Base-by-base conservation (phyloP, 148 eudicot species). In the Chenopodium quinoa region DNA sequence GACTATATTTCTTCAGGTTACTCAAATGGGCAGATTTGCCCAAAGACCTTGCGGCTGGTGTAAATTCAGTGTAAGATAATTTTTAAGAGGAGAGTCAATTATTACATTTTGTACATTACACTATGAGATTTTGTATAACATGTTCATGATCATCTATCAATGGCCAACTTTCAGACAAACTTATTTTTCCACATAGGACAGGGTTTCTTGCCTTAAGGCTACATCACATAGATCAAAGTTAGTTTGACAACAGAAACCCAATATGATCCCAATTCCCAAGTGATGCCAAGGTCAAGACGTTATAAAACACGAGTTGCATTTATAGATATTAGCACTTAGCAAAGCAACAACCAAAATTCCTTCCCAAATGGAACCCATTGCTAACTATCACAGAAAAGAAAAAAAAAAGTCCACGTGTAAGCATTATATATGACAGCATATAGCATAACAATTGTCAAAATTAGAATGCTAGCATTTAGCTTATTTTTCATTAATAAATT, bases 1-100 rank as follows among this genome's bases (percentile, higher is more conserved):
- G 27, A 65, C 27, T 62, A 64, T 48, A 25, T 48, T 77, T 72
- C 34, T 72, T 83, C 46, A 22, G 76, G 52, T 78, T 29, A 32
- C 47, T 46, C 17, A 56, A 17, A 32, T 10, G 22, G 12, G 29
- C 66, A 22, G n/a, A 9, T 48, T 48, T 20, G 19, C 58, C 73
- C 25, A 48, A 12, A 9, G 16, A 40, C 70, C 31, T 27, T 19
- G 78, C 25, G 1, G 62, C 62, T 56, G 62, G 62, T n/a, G 32
- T 13, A 25, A 50, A 69, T 65, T 68, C 47, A 37, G 25, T 50
- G 32, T 68, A 29, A 16, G 34, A 27, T 20, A 66, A 66, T 12
- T 44, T 19, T 7, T 71, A 37, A 9, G 5, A 78, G 31, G 58
- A 77, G 58, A 66, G 7, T n/a, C 80, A 12, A 27, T 62, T 78